phyloP scores from a whole-genome alignment of 768 basidiomycete genomes.

The Chlorophyllum brunneum region DNA sequence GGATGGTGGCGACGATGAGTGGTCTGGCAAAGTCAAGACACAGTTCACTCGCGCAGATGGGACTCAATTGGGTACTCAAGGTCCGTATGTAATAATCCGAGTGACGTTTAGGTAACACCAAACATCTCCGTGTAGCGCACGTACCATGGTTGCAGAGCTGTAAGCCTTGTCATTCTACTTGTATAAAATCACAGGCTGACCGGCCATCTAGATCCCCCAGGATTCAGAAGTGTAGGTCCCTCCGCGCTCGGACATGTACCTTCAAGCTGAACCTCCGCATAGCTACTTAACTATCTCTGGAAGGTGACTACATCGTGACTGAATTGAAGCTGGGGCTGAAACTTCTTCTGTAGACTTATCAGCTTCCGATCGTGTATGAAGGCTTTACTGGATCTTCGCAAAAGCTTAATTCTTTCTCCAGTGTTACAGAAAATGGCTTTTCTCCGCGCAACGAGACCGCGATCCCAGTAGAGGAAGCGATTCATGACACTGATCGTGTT shows the following conservation, averaged over 20 bases:
- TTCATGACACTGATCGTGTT: slow-evolving; percentile 57
- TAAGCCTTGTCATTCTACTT: not conserved
- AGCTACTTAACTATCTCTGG: slow-evolving; percentile 64
- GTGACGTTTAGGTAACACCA: not conserved
- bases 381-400: not conserved
- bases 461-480: slow-evolving; percentile 41
- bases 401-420: slow-evolving; percentile 17
- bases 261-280: not conserved
- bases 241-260: not conserved
- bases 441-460: slow-evolving; percentile 55
- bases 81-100: too few relatives aligned
- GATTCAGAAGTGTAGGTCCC: slow-evolving; percentile 49
- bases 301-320: slow-evolving; percentile 36
- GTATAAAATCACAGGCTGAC: not conserved
- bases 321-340: not conserved
- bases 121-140: slow-evolving; percentile 35
- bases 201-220: slow-evolving; percentile 41
- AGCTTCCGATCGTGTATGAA: slow-evolving; percentile 51
- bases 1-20: slow-evolving; percentile 53
- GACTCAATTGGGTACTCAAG: slow-evolving; percentile 54
- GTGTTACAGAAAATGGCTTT: slow-evolving; percentile 70
- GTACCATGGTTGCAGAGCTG: slow-evolving; percentile 60
- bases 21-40: slow-evolving; percentile 49
- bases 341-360: slow-evolving; percentile 25
- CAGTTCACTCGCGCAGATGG: slow-evolving; percentile 55